A percentile compares a stretch with the other conserved stretches of the same genome.
phyloP scores from a whole-genome alignment of 176 grass and related monocot genomes.

The Cenchrus americanus region DNA sequence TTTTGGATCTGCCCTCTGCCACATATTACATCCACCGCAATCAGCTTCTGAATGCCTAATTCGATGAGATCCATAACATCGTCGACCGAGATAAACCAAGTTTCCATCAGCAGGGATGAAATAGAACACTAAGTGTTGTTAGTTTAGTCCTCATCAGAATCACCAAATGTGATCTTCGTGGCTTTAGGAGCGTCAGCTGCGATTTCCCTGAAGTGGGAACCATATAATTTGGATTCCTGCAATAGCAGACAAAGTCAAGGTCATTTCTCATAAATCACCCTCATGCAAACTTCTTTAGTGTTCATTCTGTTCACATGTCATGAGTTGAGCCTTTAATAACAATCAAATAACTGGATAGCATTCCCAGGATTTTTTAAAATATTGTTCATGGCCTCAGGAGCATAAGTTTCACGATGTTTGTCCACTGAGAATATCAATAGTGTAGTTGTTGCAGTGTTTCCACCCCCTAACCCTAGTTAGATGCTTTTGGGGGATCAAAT shows the following conservation, averaged over 20 bases:
- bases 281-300: slow-evolving; percentile 4
- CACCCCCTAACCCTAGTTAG: too few species aligned
- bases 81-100: background rate
- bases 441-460: too few species aligned
- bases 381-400: too few species aligned
- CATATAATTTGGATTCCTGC: slow-evolving; percentile 94
- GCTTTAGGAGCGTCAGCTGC: slow-evolving; percentile 88
- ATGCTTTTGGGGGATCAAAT: too few species aligned
- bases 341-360: background rate
- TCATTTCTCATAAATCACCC: background rate
- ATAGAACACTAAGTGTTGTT: background rate
- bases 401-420: too few species aligned
- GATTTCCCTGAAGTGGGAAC: slow-evolving; percentile 91
- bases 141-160: slow-evolving; percentile 78
- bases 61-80: background rate
- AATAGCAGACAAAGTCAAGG: slow-evolving; percentile 32
- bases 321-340: background rate
- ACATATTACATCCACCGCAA: background rate
- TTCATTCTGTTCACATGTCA: background rate
- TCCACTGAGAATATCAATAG: too few species aligned
- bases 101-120: background rate
- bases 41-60: background rate
- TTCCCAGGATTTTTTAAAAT: too few species aligned
- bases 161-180: slow-evolving; percentile 86
- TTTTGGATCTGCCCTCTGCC: background rate